Evolutionary conservation across 108 stramenopile genomes (phyloP).

Genomic region (Cyclotella baltica): DNA sequence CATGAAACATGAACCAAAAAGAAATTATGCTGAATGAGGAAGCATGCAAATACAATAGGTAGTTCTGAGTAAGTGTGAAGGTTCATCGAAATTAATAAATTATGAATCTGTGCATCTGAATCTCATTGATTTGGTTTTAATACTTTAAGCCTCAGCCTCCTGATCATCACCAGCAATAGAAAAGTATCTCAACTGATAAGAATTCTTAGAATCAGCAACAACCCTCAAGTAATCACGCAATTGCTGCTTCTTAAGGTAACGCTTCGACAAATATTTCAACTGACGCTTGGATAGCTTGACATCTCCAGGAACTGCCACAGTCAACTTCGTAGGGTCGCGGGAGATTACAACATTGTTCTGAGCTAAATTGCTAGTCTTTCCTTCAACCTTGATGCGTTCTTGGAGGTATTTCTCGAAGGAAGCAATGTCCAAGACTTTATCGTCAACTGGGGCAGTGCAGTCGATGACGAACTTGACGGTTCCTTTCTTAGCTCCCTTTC

Average conservation of each 20-base stretch:
- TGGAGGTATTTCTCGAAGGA: conserved; percentile 99
- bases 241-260: conserved; percentile 99
- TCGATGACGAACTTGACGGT: conserved; percentile 97
- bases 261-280: conserved; percentile 98
- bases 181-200: conserved; percentile 91
- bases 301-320: conserved; percentile 89
- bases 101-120: conserved; percentile 5
- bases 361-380: conserved; percentile 81
- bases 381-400: conserved; percentile 95
- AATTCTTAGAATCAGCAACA: conserved; percentile 94
- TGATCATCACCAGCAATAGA: conserved; percentile 77
- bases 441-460: conserved; percentile 97
- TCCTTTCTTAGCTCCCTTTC: conserved; percentile 83
- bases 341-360: conserved; percentile 84
- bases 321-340: conserved; percentile 92
- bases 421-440: conserved; percentile 97
- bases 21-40: too few species aligned
- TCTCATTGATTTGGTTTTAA: neutral
- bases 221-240: conserved; percentile 98
- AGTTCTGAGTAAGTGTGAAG: too few species aligned
- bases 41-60: too few species aligned
- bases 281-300: conserved; percentile 96
- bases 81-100: too few species aligned
- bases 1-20: too few species aligned
- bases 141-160: conserved; percentile 72